Evolutionary conservation across 441 rosid genomes (phyloP).

Genomic region (Brassica balearica): DNA sequence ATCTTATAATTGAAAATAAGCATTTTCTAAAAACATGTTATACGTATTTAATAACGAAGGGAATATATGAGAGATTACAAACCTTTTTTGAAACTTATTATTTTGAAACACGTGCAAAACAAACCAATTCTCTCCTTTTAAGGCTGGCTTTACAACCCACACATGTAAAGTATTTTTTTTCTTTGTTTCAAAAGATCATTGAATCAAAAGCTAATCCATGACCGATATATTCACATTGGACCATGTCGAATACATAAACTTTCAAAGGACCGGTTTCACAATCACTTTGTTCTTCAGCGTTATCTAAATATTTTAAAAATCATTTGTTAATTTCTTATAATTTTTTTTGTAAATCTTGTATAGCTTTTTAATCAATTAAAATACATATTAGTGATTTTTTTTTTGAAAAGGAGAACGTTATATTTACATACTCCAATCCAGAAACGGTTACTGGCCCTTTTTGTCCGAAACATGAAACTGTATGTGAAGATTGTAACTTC

Average conservation of each 20-base stretch:
- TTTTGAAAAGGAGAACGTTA: background rate
- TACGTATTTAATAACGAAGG: too few relatives aligned
- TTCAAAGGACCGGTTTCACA: background rate
- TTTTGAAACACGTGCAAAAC: too few relatives aligned
- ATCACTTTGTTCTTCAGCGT: background rate
- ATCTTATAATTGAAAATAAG: too few relatives aligned
- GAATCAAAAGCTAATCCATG: too few relatives aligned
- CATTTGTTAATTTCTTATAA: background rate
- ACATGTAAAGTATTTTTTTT: too few relatives aligned
- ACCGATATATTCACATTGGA: too few relatives aligned
- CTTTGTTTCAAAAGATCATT: too few relatives aligned
- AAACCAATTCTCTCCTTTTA: too few relatives aligned
- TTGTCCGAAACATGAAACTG: conserved; percentile 14
- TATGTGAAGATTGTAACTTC: conserved; percentile 17
- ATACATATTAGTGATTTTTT: background rate
- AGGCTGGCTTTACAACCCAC: too few relatives aligned
- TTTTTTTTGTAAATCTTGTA: background rate
- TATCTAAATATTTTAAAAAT: background rate
- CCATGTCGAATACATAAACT: background rate
- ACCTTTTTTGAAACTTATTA: too few relatives aligned
- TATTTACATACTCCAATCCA: background rate
- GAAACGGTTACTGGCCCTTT: conserved; percentile 27
- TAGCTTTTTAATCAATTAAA: background rate
- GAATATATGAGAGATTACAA: too few relatives aligned
- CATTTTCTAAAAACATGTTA: too few relatives aligned